Conservation (phyloP, 1,284 basidiomycete species). For the Rhodotorula sp. region DNA sequence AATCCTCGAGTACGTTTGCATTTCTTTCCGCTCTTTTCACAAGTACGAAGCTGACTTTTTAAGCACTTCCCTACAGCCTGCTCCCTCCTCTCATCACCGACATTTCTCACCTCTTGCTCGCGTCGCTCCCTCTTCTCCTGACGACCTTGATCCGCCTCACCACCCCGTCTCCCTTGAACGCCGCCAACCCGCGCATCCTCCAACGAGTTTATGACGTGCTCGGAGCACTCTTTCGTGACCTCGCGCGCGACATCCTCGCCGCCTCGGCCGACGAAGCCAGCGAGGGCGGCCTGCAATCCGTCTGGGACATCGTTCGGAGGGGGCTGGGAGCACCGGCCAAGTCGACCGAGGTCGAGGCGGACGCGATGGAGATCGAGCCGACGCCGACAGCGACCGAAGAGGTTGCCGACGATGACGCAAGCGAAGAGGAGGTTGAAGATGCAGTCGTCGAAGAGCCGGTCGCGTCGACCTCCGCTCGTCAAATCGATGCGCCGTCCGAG, state of each 20-base stretch:
- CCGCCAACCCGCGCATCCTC: constrained; percentile 37
- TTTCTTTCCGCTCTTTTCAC: not conserved
- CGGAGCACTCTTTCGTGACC: constrained; percentile 42
- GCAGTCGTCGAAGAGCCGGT: constrained; percentile 15
- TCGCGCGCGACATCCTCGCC: constrained; percentile 38
- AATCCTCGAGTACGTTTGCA: constrained; percentile 38
- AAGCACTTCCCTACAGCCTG: constrained; percentile 24
- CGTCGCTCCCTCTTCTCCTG: constrained; percentile 26
- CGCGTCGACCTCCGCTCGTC: constrained; percentile 30
- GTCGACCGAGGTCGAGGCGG: not conserved
- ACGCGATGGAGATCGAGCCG: constrained; percentile 5
- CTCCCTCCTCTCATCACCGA: constrained; percentile 45
- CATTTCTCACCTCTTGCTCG: constrained; percentile 38
- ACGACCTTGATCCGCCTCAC: constrained; percentile 36
- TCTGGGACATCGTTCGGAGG: constrained; percentile 35
- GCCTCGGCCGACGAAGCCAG: not conserved
- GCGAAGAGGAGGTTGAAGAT: constrained; percentile 17
- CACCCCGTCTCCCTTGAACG: constrained; percentile 31
- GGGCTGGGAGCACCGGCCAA: constrained; percentile 27
- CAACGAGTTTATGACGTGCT: constrained; percentile 43
- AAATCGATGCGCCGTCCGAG: not conserved
- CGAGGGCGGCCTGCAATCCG: constrained; percentile 26
- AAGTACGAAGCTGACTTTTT: not conserved
- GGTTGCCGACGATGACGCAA: not conserved
- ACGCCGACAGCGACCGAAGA: not conserved